Conservation (phyloP, 2,329 filamentous ascomycete species). For the Fusarium virguliforme region DNA sequence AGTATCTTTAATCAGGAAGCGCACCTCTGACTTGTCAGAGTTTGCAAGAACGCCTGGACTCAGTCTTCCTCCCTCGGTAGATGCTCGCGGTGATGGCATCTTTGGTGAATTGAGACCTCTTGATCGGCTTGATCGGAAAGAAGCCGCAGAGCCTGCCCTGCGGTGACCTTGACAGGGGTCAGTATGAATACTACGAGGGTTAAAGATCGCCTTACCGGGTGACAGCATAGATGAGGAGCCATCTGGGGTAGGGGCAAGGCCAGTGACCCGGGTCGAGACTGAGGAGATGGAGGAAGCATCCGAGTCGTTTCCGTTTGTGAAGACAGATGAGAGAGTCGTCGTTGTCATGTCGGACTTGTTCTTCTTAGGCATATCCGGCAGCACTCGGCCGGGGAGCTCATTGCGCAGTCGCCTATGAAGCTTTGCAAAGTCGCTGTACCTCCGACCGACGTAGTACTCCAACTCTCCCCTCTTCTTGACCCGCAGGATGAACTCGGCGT, state of each 20-base stretch:
- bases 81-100: conserved; percentile 52
- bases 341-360: conserved; percentile 84
- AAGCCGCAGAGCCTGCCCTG: conserved; percentile 50
- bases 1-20: conserved; percentile 10
- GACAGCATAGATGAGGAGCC: conserved; percentile 50
- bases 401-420: conserved; percentile 85
- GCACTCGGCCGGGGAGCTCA: conserved; percentile 91
- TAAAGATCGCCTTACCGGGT: conserved; percentile 40
- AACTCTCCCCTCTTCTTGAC: conserved; percentile 83
- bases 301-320: conserved; percentile 75
- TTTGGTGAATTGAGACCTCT: conserved; percentile 52
- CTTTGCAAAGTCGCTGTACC: conserved; percentile 89
- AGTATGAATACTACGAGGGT: conserved; percentile 11
- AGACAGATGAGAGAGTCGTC: conserved; percentile 70
- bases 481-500: conserved; percentile 93
- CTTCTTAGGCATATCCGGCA: conserved; percentile 90
- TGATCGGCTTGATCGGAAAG: conserved; percentile 53
- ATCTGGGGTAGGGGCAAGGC: conserved; percentile 48
- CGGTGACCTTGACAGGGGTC: conserved; percentile 45
- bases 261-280: conserved; percentile 77
- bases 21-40: conserved; percentile 49
- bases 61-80: conserved; percentile 53
- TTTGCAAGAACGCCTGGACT: conserved; percentile 48
- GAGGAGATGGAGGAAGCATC: conserved; percentile 88
- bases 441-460: conserved; percentile 84